Conservation (phyloP, 1,284 basidiomycete species). For the Fomes fomentarius region DNA sequence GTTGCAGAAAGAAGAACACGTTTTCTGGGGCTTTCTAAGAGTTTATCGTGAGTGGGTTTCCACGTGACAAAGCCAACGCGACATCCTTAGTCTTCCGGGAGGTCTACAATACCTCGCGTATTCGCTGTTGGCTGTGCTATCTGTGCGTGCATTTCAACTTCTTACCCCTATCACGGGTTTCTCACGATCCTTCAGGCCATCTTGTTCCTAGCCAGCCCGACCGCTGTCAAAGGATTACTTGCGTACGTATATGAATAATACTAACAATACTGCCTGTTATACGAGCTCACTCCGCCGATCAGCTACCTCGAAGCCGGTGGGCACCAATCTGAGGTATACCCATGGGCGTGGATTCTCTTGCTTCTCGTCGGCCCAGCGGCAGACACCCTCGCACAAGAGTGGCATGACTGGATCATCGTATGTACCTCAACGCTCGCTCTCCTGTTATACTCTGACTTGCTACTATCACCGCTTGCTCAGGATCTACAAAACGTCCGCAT, state of each 20-base stretch:
- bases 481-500: slow-evolving; percentile 41
- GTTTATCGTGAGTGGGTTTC: slow-evolving; percentile 26
- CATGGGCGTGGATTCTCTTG: slow-evolving; percentile 65
- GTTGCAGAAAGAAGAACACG: slow-evolving; percentile 19
- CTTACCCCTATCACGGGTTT: no score
- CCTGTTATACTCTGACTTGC: background rate
- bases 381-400: slow-evolving; percentile 43
- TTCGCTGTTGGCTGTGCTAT: background rate
- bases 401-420: slow-evolving; percentile 55
- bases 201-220: background rate
- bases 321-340: slow-evolving; percentile 38
- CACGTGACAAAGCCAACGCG: slow-evolving; percentile 18
- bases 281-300: background rate
- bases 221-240: slow-evolving; percentile 36
- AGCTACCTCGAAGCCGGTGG: slow-evolving; percentile 48
- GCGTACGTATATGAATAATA: slow-evolving; percentile 17
- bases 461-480: slow-evolving; percentile 24
- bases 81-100: slow-evolving; percentile 6
- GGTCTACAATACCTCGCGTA: slow-evolving; percentile 1
- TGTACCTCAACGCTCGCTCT: slow-evolving; percentile 21
- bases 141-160: slow-evolving; percentile 1
- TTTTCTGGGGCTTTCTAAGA: slow-evolving; percentile 34
- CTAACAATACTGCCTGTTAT: slow-evolving; percentile 29
- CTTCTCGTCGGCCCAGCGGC: slow-evolving; percentile 62
- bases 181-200: background rate